A percentile compares a stretch with the other conserved stretches of the same genome.
Conservation (phyloP, 179 eudicot genomes). For the Patellifolia procumbens region DNA sequence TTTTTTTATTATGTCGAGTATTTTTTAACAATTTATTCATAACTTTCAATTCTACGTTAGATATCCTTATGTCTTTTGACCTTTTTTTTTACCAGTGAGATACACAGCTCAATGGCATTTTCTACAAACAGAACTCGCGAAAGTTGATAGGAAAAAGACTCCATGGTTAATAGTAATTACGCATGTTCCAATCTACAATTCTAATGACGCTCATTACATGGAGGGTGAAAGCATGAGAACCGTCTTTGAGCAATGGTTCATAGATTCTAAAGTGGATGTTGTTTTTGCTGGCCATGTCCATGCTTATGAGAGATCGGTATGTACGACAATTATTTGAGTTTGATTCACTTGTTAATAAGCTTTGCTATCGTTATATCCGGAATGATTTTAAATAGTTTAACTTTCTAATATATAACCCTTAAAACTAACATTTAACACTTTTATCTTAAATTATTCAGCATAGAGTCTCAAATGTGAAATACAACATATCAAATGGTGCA, state of each 20-base stretch:
- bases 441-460: conserved; percentile 15
- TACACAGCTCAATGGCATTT: conserved; percentile 77
- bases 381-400: too few relatives aligned
- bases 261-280: conserved; percentile 67
- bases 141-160: conserved; percentile 76
- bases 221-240: conserved; percentile 88
- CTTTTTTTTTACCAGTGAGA: conserved; percentile 48
- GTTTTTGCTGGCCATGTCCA: conserved; percentile 90
- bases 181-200: conserved; percentile 79
- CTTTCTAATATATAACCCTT: too few relatives aligned
- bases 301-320: conserved; percentile 88
- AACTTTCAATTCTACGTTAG: conserved; percentile 21
- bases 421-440: not conserved
- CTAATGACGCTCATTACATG: conserved; percentile 75
- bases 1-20: too few relatives aligned
- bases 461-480: conserved; percentile 25
- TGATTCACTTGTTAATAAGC: too few relatives aligned
- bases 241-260: conserved; percentile 70
- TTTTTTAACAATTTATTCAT: too few relatives aligned
- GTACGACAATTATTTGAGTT: too few relatives aligned
- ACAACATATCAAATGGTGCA: conserved; percentile 22
- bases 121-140: conserved; percentile 57
- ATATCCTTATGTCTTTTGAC: not conserved
- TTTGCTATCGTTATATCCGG: too few relatives aligned
- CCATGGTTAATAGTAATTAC: conserved; percentile 86